Conservation (phyloP, 441 rosid genomes). For the Adansonia madagascariensis region DNA sequence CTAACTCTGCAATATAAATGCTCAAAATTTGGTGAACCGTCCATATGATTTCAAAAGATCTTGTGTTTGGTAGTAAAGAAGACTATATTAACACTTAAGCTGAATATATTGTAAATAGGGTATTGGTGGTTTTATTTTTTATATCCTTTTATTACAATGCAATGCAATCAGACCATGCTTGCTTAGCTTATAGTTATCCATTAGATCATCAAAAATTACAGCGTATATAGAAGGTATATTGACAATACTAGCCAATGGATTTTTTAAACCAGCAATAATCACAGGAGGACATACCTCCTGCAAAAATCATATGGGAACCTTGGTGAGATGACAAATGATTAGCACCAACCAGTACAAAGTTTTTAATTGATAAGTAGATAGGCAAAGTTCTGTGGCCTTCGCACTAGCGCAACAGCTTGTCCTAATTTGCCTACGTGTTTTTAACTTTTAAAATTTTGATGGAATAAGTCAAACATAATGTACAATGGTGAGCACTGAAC, state of each 20-base stretch:
- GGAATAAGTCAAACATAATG: background rate
- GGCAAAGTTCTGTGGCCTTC: background rate
- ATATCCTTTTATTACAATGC: background rate
- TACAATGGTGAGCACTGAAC: background rate
- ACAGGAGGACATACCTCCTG: background rate
- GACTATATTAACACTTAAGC: background rate
- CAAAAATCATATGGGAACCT: background rate
- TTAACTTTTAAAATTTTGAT: background rate
- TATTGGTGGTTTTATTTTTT: conserved; percentile 5
- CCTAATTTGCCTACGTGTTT: conserved; percentile 1
- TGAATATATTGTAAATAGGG: background rate
- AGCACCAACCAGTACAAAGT: background rate
- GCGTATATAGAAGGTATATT: background rate
- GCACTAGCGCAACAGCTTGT: background rate
- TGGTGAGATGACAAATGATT: background rate
- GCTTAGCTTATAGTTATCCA: background rate
- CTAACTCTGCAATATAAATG: background rate
- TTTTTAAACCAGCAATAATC: background rate
- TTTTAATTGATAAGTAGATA: background rate
- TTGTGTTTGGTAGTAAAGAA: background rate
- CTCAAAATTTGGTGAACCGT: background rate
- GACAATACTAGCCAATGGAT: background rate
- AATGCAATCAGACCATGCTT: conserved; percentile 22
- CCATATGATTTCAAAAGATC: conserved; percentile 1
- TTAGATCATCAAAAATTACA: background rate